phyloP scores from a whole-genome alignment of 345 rosid genomes.

The Leavenworthia alabamica region DNA sequence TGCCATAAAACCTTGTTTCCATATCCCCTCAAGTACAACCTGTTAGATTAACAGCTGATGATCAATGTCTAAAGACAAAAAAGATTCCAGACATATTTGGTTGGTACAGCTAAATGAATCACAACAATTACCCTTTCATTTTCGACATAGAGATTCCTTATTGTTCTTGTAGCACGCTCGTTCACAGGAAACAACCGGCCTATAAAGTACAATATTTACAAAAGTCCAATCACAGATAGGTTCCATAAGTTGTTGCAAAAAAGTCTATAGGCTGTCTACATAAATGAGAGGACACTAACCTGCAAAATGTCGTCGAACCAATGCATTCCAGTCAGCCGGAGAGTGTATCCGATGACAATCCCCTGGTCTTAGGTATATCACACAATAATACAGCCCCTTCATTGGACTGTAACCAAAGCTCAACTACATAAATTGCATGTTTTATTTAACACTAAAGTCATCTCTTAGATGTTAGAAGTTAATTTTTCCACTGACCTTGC shows the following conservation, averaged over 20 bases:
- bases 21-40: slow-evolving; percentile 91
- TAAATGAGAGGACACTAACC: slow-evolving; percentile 37
- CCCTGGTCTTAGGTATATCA: slow-evolving; percentile 85
- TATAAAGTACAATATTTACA: no score
- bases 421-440: neutral
- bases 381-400: slow-evolving; percentile 92
- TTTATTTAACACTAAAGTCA: neutral
- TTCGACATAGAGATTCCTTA: slow-evolving; percentile 79
- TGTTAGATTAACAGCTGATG: slow-evolving; percentile 22
- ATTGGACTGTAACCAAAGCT: slow-evolving; percentile 50
- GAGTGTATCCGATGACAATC: slow-evolving; percentile 94
- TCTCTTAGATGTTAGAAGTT: neutral
- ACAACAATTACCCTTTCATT: slow-evolving; percentile 78
- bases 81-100: neutral
- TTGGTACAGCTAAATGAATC: neutral
- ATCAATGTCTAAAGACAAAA: slow-evolving; percentile 2
- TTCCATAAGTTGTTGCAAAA: neutral
- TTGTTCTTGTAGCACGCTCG: slow-evolving; percentile 87
- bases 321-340: slow-evolving; percentile 82
- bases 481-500: slow-evolving; percentile 39
- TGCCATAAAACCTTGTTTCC: slow-evolving; percentile 90
- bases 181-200: slow-evolving; percentile 74
- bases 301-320: slow-evolving; percentile 82
- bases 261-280: no score
- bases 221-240: slow-evolving; percentile 3